Conservation (phyloP, 148 eudicot genomes). For the Fagopyrum homotropicum region DNA sequence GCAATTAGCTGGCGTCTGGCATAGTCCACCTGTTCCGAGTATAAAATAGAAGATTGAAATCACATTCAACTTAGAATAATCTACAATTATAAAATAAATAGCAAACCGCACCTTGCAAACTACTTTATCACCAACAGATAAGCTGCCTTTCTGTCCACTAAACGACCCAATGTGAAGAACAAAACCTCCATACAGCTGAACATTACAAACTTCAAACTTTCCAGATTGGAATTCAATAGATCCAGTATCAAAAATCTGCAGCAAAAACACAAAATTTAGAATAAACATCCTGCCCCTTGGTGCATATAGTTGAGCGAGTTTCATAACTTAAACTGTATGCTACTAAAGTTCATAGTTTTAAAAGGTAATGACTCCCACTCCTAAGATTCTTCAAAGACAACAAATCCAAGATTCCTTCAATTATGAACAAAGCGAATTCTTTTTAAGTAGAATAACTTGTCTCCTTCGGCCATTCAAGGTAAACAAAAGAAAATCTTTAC, state of each 20-base stretch:
- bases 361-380: background rate
- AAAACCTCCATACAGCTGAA: slow-evolving; percentile 80
- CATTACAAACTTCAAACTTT: slow-evolving; percentile 61
- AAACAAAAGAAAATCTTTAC: background rate
- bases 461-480: background rate
- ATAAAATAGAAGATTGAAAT: slow-evolving; percentile 9
- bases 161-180: slow-evolving; percentile 84
- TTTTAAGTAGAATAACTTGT: background rate
- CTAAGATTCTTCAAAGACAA: background rate
- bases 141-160: slow-evolving; percentile 39
- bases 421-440: background rate
- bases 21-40: slow-evolving; percentile 66
- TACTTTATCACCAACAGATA: slow-evolving; percentile 69
- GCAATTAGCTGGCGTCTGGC: slow-evolving; percentile 77
- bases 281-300: background rate
- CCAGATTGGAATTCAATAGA: slow-evolving; percentile 64
- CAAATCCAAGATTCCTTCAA: background rate
- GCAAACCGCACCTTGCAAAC: slow-evolving; percentile 59
- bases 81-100: background rate
- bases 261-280: background rate
- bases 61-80: background rate
- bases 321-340: background rate
- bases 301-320: background rate
- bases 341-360: background rate
- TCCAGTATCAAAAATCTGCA: slow-evolving; percentile 90